A percentile compares a stretch with the other conserved stretches of the same genome.
Conservation (phyloP, 495 filamentous ascomycete species). For the Saxophila tyrrhenica region DNA sequence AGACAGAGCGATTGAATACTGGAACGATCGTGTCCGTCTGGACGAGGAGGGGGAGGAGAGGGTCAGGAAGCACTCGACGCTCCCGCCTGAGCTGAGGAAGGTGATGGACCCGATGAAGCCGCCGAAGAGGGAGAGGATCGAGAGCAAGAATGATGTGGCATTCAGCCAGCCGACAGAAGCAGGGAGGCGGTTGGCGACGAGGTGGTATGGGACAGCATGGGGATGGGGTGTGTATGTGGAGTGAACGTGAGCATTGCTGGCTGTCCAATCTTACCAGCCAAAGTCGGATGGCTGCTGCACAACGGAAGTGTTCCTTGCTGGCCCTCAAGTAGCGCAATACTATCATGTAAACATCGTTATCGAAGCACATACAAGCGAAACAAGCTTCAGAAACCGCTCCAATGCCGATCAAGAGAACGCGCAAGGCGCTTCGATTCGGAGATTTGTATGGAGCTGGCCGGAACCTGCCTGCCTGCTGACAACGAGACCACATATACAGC, state of each 20-base stretch:
- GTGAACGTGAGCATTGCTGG: too few species aligned
- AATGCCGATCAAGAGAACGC: not conserved
- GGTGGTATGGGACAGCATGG: constrained; percentile 43
- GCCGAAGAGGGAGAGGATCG: constrained; percentile 8
- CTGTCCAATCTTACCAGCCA: not conserved
- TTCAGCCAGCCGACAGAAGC: constrained; percentile 71
- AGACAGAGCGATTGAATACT: constrained; percentile 49
- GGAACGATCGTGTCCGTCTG: constrained; percentile 46
- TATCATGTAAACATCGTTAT: too few species aligned
- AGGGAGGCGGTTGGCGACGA: constrained; percentile 48
- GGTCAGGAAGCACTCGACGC: not conserved
- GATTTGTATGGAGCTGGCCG: not conserved
- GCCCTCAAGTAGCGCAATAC: too few species aligned
- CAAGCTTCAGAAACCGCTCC: not conserved
- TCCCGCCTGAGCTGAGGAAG: not conserved
- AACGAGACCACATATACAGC: too few species aligned
- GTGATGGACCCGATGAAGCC: not conserved
- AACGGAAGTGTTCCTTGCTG: too few species aligned
- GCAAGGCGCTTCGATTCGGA: not conserved
- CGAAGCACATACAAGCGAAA: not conserved
- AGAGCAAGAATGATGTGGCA: constrained; percentile 48
- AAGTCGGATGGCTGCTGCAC: too few species aligned
- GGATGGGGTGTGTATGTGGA: constrained; percentile 34
- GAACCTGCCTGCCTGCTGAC: not conserved
- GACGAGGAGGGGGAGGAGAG: not conserved